Evolutionary conservation across 371 early-diverging fungal species (phyloP).

Genomic region (Circinella umbellata): DNA sequence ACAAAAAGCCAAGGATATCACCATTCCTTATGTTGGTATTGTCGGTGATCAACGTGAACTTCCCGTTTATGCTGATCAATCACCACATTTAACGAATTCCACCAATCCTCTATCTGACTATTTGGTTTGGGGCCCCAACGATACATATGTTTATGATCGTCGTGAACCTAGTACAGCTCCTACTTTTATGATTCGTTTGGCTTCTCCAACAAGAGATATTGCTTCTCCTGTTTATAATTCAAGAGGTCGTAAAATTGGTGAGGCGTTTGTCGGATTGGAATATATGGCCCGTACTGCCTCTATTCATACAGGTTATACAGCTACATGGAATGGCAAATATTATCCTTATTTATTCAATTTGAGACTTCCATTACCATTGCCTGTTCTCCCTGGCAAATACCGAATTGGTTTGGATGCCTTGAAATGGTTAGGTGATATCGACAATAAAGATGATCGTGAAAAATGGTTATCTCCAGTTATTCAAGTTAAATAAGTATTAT

Average conservation of each 20-base stretch:
- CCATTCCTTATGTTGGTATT: constrained; percentile 59
- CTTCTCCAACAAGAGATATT: background rate
- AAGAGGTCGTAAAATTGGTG: background rate
- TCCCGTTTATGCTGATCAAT: constrained; percentile 21
- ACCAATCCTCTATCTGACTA: background rate
- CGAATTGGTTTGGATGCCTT: background rate
- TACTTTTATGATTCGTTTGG: background rate
- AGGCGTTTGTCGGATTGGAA: background rate
- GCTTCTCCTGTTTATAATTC: background rate
- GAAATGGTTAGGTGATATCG: background rate
- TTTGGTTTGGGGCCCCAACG: background rate
- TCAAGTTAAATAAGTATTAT: background rate
- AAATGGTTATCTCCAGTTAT: background rate
- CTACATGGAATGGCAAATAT: background rate
- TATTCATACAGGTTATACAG: background rate
- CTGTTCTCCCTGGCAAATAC: background rate
- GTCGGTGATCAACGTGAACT: constrained; percentile 48
- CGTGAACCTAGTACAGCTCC: background rate
- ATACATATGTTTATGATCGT: background rate
- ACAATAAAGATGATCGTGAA: background rate
- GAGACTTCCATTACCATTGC: background rate
- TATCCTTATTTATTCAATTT: background rate
- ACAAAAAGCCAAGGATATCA: constrained; percentile 11
- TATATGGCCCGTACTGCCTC: background rate
- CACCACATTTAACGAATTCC: constrained; percentile 14